Conservation (phyloP, 805 yeast genomes). For the Wickerhamiella sergipiensis region DNA sequence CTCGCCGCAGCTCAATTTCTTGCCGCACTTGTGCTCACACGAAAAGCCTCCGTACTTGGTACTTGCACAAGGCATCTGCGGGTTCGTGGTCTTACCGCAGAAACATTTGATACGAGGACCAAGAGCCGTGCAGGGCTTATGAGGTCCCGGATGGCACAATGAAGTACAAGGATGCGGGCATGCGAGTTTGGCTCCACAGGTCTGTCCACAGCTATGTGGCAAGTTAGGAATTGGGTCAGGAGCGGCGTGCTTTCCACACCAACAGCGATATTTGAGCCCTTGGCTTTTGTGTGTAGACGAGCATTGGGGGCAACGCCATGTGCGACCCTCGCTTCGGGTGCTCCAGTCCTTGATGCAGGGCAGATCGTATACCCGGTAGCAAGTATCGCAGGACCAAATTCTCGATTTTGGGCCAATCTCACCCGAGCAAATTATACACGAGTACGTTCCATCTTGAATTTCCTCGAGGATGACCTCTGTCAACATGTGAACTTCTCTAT, state of each 20-base stretch:
- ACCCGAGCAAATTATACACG: slow-evolving; percentile 79
- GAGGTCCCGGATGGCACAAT: slow-evolving; percentile 19
- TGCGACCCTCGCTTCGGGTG: slow-evolving; percentile 31
- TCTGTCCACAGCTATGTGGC: slow-evolving; percentile 20
- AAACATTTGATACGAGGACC: slow-evolving; percentile 15
- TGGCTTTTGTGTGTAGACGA: slow-evolving; percentile 1
- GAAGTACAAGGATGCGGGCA: slow-evolving; percentile 20
- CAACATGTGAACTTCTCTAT: background rate
- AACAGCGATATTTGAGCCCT: slow-evolving; percentile 12
- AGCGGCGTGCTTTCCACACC: slow-evolving; percentile 15
- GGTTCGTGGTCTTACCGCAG: slow-evolving; percentile 10
- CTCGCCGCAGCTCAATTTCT: slow-evolving; percentile 6
- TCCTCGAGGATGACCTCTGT: slow-evolving; percentile 28
- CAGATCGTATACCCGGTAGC: slow-evolving; percentile 75
- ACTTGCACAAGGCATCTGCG: slow-evolving; percentile 8
- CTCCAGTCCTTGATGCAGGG: slow-evolving; percentile 81
- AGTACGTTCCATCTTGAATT: slow-evolving; percentile 53
- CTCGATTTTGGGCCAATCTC: slow-evolving; percentile 53
- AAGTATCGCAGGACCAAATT: slow-evolving; percentile 67
- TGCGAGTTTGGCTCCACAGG: slow-evolving; percentile 14
- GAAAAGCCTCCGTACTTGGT: slow-evolving; percentile 12
- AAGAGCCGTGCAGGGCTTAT: slow-evolving; percentile 11
- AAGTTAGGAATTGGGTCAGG: slow-evolving; percentile 4
- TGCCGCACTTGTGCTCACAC: slow-evolving; percentile 9
- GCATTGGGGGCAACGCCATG: slow-evolving; percentile 19